These are phyloP conservation scores for Zymoseptoria tritici DNA, from an alignment of 2,329 filamentous ascomycete species.

Conservation along the genomic window DNA sequence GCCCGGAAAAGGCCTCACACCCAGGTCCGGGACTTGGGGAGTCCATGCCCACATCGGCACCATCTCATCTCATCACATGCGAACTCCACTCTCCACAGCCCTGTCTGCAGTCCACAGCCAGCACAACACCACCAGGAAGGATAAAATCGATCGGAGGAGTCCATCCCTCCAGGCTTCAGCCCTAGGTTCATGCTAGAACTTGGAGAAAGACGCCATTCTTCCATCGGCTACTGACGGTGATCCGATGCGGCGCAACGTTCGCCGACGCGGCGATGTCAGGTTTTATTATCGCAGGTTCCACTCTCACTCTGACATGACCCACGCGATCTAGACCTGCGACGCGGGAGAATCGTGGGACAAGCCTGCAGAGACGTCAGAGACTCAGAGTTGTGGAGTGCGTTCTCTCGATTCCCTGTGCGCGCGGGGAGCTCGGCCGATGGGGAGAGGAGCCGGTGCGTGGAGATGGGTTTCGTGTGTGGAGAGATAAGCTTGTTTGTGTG, in stretches of 20 bases:
- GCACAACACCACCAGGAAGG: too few species aligned
- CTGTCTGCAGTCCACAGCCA: too few species aligned
- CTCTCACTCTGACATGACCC: not conserved
- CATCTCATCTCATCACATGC: too few species aligned
- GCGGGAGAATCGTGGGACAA: not conserved
- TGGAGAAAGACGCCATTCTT: not conserved
- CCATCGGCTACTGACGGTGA: not conserved
- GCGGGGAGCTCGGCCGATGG: not conserved
- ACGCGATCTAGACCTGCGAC: not conserved
- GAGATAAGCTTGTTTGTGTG: not conserved
- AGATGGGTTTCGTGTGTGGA: not conserved
- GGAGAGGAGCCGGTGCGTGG: not conserved
- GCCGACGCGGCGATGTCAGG: not conserved
- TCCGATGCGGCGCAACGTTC: not conserved
- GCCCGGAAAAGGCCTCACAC: too few species aligned
- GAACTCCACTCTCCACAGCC: too few species aligned
- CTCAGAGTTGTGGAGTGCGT: not conserved
- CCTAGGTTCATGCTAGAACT: not conserved
- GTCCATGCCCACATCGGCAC: too few species aligned
- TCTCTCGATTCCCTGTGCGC: not conserved
- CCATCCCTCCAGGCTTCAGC: not conserved
- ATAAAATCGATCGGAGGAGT: too few species aligned
- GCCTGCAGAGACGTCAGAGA: not conserved
- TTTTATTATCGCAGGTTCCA: not conserved
- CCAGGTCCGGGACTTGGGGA: too few species aligned